Evolutionary conservation across 2,329 filamentous ascomycete genomes (phyloP).

Genomic region (Ascochyta clinopodiicola): DNA sequence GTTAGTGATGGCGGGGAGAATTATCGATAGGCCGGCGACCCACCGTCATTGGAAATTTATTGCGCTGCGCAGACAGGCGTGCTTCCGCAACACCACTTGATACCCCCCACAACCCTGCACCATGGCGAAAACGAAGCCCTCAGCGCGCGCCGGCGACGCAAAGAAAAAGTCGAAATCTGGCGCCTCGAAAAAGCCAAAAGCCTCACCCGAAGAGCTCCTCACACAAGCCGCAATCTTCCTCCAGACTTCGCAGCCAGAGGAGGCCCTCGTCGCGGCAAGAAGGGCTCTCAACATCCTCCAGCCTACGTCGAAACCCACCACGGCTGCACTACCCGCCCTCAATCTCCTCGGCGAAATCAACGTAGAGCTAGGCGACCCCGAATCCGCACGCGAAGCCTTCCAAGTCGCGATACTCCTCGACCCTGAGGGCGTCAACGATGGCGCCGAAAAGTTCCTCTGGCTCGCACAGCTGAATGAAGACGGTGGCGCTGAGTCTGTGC

Average conservation of each 20-base stretch:
- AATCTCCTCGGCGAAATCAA: constrained; percentile 82
- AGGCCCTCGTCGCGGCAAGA: constrained; percentile 62
- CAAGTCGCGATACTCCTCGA: constrained; percentile 77
- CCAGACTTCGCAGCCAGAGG: constrained; percentile 64
- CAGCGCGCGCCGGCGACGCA: constrained; percentile 47
- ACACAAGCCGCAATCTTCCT: constrained; percentile 63
- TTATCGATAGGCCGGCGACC: constrained; percentile 7
- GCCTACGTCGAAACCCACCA: constrained; percentile 44
- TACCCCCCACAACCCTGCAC: constrained; percentile 21
- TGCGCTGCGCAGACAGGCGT: not conserved
- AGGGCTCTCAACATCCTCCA: constrained; percentile 60
- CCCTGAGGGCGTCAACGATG: constrained; percentile 79
- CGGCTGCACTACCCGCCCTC: constrained; percentile 68
- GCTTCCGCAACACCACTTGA: constrained; percentile 4
- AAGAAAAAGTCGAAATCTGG: constrained; percentile 44
- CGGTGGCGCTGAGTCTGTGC: constrained; percentile 65
- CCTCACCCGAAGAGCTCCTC: constrained; percentile 63
- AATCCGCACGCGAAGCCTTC: constrained; percentile 76
- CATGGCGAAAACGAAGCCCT: constrained; percentile 62
- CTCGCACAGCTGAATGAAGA: constrained; percentile 83
- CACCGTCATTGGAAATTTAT: constrained; percentile 1
- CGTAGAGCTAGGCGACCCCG: constrained; percentile 81
- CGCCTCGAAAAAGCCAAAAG: constrained; percentile 54
- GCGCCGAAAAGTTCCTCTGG: constrained; percentile 93
- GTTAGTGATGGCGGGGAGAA: constrained; percentile 12